Evolutionary conservation across 2,329 filamentous ascomycete genomes (phyloP), one percentile per base, ranked within the genome.

Genomic region (Zymoseptoria ardabiliae): DNA sequence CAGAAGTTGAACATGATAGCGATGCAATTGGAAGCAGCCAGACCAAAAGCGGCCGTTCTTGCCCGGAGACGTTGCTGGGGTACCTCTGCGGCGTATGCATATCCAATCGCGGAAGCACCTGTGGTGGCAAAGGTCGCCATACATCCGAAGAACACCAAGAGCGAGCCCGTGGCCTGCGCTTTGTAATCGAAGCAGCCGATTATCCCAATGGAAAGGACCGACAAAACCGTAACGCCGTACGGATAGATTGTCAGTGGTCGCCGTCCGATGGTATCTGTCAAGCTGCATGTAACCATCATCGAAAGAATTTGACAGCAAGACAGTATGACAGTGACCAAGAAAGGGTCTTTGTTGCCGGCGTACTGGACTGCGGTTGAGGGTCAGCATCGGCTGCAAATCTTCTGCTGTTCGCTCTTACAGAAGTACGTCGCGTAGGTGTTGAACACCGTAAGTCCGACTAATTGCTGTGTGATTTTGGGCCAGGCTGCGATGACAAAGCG

Each of bases 1-100:
- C 71, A 75, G 66, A 78, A 78, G 56, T 72, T 77, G 56, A 78
- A 77, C 72, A 78, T 75, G 60, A 77, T 76, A 10, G 70, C 73
- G 10, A 78, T 65, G 25, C 72, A 54, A 54, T 78, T 78, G 0
- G 75, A 76, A 3, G 66, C 65, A 0, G 76, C 76, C 0, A 78
- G 69, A 10, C 72, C 70, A 71, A 71, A 77, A 1, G 68, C 74
- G 0, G 74, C 73, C 4, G 76, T 77, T 22, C 69, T 68, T 3
- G 76, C 75, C 41, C 75, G 73, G 3, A 77, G 69, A 2, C 74
- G 72, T 62, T 77, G 76, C 22, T 72, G 68, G 0, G 76, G 74
- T 17, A 77, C 69, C 58, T 77, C 76, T 7, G 75, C 72, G 0
- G 75, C 73, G 51, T 77, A 78, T 1, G 76, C 74, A 60, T 77